Evolutionary conservation across 169 alveolate genomes (phyloP).

Genomic region (Fabrea salina): DNA sequence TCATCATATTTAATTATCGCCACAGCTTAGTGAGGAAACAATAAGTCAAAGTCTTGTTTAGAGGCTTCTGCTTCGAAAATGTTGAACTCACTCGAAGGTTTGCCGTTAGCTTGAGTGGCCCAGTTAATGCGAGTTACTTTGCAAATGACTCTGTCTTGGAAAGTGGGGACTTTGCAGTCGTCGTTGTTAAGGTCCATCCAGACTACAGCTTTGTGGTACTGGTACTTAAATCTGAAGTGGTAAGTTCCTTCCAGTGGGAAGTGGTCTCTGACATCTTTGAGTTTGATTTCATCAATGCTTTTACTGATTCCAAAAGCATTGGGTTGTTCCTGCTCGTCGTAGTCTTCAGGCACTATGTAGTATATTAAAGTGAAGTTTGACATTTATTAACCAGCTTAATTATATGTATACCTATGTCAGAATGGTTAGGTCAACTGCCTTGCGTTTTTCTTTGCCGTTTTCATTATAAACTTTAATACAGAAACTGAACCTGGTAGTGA

Average conservation of each 20-base stretch:
- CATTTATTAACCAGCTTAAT: too few relatives aligned
- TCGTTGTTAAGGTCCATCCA: constrained; percentile 69
- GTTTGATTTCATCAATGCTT: constrained; percentile 37
- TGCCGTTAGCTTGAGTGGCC: too few relatives aligned
- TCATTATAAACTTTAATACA: not conserved
- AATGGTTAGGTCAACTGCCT: constrained; percentile 7
- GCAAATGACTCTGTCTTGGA: constrained; percentile 42
- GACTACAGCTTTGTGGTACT: constrained; percentile 37
- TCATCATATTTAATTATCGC: too few relatives aligned
- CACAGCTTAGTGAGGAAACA: too few relatives aligned
- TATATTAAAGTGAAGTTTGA: constrained; percentile 35
- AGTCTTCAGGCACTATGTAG: constrained; percentile 63
- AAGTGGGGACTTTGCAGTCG: constrained; percentile 41
- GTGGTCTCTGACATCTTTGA: constrained; percentile 47
- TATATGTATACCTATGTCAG: too few relatives aligned
- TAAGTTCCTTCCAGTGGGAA: constrained; percentile 68
- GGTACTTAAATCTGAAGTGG: constrained; percentile 62
- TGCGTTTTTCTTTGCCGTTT: constrained; percentile 19
- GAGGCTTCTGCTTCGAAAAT: too few relatives aligned
- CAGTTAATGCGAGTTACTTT: constrained; percentile 49
- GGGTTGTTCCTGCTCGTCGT: constrained; percentile 45
- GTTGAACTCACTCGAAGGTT: too few relatives aligned
- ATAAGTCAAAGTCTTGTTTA: too few relatives aligned
- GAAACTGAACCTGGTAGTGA: not conserved
- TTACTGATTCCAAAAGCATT: constrained; percentile 57